These are phyloP conservation scores for Penicillium sp. DNA, from an alignment of 2,329 filamentous ascomycete genomes.

Conservation along the genomic window DNA sequence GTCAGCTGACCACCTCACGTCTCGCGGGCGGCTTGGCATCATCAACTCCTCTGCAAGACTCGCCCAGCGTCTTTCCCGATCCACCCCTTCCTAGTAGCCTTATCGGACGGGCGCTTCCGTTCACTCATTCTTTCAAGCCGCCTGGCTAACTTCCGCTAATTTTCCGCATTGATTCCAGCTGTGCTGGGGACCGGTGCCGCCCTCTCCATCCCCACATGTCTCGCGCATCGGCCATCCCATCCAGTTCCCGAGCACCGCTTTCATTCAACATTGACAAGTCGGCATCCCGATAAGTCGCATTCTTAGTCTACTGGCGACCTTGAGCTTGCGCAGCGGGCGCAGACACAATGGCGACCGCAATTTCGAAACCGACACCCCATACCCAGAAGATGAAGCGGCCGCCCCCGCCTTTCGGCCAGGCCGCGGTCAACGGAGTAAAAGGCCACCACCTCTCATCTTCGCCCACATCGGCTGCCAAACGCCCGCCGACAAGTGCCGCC, in stretches of 20 bases:
- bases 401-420: conserved; percentile 65
- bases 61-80: conserved; percentile 23
- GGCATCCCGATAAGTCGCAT: conserved; percentile 29
- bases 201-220: conserved; percentile 47
- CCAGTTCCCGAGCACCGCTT: conserved; percentile 37
- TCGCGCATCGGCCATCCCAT: conserved; percentile 45
- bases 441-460: conserved; percentile 63
- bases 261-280: conserved; percentile 28
- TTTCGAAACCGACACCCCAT: conserved; percentile 46
- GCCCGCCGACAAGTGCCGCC: conserved; percentile 50
- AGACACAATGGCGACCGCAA: conserved; percentile 45
- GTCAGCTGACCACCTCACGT: conserved; percentile 35
- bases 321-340: conserved; percentile 21
- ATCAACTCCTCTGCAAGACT: conserved; percentile 36
- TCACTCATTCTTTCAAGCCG: conserved; percentile 21
- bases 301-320: conserved; percentile 14
- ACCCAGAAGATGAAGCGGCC: conserved; percentile 68
- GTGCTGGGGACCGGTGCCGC: conserved; percentile 32
- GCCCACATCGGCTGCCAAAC: conserved; percentile 56
- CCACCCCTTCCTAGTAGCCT: conserved; percentile 24
- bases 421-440: conserved; percentile 58
- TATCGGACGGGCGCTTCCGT: conserved; percentile 27
- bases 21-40: conserved; percentile 41
- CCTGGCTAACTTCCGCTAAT: conserved; percentile 19
- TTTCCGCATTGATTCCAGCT: conserved; percentile 26